Evolutionary conservation across 805 yeast genomes (phyloP).

Genomic region (Yarrowia sp.): DNA sequence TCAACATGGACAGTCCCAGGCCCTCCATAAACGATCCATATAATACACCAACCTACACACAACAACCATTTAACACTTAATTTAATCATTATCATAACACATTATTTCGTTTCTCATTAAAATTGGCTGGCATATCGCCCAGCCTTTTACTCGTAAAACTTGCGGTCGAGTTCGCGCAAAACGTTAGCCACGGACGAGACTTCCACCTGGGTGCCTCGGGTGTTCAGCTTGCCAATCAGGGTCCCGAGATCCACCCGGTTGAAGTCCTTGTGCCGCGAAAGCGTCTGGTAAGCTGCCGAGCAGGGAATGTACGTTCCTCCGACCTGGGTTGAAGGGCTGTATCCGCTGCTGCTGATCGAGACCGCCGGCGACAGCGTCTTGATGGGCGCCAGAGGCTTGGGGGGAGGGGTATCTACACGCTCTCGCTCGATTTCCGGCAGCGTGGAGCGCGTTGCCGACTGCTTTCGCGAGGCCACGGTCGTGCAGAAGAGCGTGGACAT

Average conservation of each 20-base stretch:
- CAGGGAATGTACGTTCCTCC: slow-evolving; percentile 67
- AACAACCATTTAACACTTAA: neutral
- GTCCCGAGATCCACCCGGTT: slow-evolving; percentile 68
- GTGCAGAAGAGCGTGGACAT: slow-evolving; percentile 87
- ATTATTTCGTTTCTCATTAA: slow-evolving; percentile 22
- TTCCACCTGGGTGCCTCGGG: slow-evolving; percentile 86
- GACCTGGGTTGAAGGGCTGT: slow-evolving; percentile 23
- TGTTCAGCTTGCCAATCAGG: slow-evolving; percentile 69
- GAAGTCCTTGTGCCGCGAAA: slow-evolving; percentile 78
- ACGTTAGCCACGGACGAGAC: slow-evolving; percentile 88
- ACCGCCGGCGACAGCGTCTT: slow-evolving; percentile 22
- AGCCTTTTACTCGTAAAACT: slow-evolving; percentile 47
- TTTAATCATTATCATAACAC: slow-evolving; percentile 22
- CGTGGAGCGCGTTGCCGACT: slow-evolving; percentile 23
- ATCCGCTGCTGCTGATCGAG: slow-evolving; percentile 21
- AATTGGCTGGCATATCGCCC: neutral
- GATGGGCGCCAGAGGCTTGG: slow-evolving; percentile 5
- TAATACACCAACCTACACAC: too few species aligned
- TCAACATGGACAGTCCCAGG: too few species aligned
- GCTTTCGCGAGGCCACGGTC: slow-evolving; percentile 58
- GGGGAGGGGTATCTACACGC: slow-evolving; percentile 20
- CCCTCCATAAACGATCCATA: too few species aligned
- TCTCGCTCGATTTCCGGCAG: slow-evolving; percentile 9
- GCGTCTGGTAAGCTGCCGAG: slow-evolving; percentile 84
- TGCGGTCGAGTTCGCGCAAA: slow-evolving; percentile 73